Percentiles rank a stretch among this genome's conserved stretches.
Evolutionary conservation across 169 alveolate genomes (phyloP).

Genomic region (Eimeria sp.): DNA sequence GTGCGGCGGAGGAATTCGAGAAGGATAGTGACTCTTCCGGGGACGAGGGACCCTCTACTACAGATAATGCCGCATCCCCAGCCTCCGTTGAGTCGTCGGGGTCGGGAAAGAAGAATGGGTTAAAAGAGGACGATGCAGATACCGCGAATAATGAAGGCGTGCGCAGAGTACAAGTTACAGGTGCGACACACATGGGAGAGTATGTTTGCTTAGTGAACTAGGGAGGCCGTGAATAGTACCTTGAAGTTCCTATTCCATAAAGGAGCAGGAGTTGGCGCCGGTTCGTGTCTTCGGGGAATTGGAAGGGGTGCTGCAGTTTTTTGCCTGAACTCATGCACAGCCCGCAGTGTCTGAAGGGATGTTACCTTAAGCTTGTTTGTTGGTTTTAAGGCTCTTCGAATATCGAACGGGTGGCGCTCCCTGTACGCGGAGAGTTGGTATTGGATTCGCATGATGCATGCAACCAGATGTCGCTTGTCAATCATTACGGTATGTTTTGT

Average conservation of each 20-base stretch:
- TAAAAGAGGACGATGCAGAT: not conserved
- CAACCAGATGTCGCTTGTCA: slow-evolving; percentile 94
- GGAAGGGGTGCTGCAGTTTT: not conserved
- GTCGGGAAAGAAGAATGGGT: slow-evolving; percentile 20
- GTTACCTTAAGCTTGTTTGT: not conserved
- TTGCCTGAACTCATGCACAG: not conserved
- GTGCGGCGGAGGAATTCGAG: slow-evolving; percentile 88
- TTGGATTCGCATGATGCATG: slow-evolving; percentile 93
- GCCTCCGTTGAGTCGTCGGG: not conserved
- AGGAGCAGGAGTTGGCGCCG: not conserved
- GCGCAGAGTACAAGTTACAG: slow-evolving; percentile 77
- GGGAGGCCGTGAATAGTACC: not conserved
- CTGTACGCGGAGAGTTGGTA: slow-evolving; percentile 92
- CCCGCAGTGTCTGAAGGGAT: not conserved
- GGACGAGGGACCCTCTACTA: slow-evolving; percentile 80
- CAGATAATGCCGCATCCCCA: not conserved
- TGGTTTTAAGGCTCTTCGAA: not conserved
- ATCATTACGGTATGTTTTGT: slow-evolving; percentile 91
- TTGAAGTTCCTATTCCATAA: not conserved
- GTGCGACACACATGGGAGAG: not conserved
- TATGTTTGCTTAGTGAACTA: not conserved
- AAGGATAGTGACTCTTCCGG: slow-evolving; percentile 87
- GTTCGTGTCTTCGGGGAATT: not conserved
- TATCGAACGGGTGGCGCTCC: slow-evolving; percentile 87
- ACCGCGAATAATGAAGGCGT: slow-evolving; percentile 32